Base-by-base conservation (phyloP, 2,329 filamentous ascomycete species). In the Davidsoniella neocaledoniae region DNA sequence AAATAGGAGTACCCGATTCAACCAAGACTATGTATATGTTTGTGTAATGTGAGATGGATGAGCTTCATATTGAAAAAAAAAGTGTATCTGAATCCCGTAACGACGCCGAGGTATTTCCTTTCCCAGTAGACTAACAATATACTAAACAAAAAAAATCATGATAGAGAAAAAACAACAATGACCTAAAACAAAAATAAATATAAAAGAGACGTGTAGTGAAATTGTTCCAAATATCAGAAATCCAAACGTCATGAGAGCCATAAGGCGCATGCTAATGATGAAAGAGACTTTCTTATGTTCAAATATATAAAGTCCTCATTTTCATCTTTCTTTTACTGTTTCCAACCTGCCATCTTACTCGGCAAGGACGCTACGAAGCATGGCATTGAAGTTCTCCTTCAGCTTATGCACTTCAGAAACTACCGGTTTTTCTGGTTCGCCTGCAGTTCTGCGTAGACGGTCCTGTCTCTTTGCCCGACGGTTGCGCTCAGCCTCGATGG, bases 401-500 rank as follows among this genome's bases (percentile, higher is more conserved):
- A 95, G 65, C 62, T 87, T 88, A 59, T 84, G 71, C 47, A 94
- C 74, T 68, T 94, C 87, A 21, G 65, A 68, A n/a, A 94, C 76
- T 1, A 70, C 65, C 3, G 87, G 87, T 67, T 94, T 95, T 48
- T 72, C 68, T 1, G 87, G 87, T 67, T 94, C 86, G 29, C 87
- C 87, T 1, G 87, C 86, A 41, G 76, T 81, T 48, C 86, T 72
- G 55, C 86, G 75, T 48, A 98, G 70, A 53, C 83, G 76, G 60
- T 94, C 88, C 60, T 88, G 84, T 57, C 75, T 78, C 68, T 81
- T 84, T 7, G 77, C 74, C 55, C 90, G 73, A 53, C 86, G 73
- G 59, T 80, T 83, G 53, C 90, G 72, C 69, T 96, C 91, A 5
- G 85, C 84, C 54, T 80, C 79, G 56, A 98, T 93, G 1, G 90